Conservation (phyloP, 1,284 basidiomycete species). For the Kalmanozyma brasiliensis region DNA sequence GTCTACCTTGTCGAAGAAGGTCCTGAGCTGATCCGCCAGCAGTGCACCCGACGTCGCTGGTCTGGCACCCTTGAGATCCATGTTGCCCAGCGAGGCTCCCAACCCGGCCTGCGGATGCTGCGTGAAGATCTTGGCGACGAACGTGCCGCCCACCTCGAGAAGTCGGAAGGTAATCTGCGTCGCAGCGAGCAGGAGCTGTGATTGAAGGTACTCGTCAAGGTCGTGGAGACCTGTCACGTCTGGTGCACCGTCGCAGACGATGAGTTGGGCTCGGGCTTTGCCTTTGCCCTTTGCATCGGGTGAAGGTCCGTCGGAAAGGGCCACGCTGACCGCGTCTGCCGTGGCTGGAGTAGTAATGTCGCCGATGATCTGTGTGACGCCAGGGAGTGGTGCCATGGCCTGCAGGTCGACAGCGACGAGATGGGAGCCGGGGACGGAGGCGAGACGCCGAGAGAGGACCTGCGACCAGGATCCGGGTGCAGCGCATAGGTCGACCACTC, state of each 20-base stretch:
- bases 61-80: constrained; percentile 31
- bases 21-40: constrained; percentile 54
- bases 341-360: constrained; percentile 73
- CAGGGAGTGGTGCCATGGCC: constrained; percentile 73
- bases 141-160: constrained; percentile 71
- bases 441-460: constrained; percentile 66
- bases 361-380: constrained; percentile 72
- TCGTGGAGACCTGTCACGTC: constrained; percentile 74
- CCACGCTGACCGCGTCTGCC: constrained; percentile 70
- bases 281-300: constrained; percentile 17
- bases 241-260: constrained; percentile 74
- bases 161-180: constrained; percentile 72
- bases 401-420: constrained; percentile 74
- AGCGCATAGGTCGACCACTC: constrained; percentile 73
- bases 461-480: constrained; percentile 71
- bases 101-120: constrained; percentile 43
- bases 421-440: constrained; percentile 45
- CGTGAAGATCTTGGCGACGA: constrained; percentile 73
- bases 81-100: constrained; percentile 33
- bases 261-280: constrained; percentile 71
- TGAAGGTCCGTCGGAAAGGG: constrained; percentile 63
- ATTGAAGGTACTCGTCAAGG: constrained; percentile 73
- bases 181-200: constrained; percentile 72
- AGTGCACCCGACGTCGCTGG: constrained; percentile 35
- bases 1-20: constrained; percentile 70